phyloP scores from a whole-genome alignment of 768 basidiomycete species.

The Auricularia sp. region DNA sequence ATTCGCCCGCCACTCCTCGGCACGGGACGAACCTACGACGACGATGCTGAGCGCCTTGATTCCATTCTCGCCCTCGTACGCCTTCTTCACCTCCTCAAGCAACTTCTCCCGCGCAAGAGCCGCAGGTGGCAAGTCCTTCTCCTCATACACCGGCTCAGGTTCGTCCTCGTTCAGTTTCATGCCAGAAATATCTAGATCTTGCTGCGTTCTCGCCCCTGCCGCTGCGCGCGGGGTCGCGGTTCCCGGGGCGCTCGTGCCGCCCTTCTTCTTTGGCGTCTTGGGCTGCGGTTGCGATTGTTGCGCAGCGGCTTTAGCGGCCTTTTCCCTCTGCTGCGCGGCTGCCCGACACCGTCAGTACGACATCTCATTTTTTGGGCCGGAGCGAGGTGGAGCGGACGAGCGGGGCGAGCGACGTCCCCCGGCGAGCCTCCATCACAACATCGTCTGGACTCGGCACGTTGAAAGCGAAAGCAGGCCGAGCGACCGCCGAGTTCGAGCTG shows the following conservation, averaged over 20 bases:
- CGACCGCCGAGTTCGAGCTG: slow-evolving; percentile 45
- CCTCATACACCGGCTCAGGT: slow-evolving; percentile 15
- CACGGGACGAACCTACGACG: slow-evolving; percentile 61
- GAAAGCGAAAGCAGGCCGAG: slow-evolving; percentile 52
- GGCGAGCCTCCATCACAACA: slow-evolving; percentile 68
- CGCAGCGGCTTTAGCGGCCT: slow-evolving; percentile 24
- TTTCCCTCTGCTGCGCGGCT: slow-evolving; percentile 77
- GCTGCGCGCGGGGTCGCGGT: not conserved
- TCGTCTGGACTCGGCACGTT: slow-evolving; percentile 90
- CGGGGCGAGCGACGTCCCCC: slow-evolving; percentile 47
- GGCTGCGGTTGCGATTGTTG: slow-evolving; percentile 33
- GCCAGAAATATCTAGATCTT: slow-evolving; percentile 62
- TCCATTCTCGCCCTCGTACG: slow-evolving; percentile 33
- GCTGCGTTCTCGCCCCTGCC: slow-evolving; percentile 22
- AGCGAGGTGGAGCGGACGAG: slow-evolving; percentile 6
- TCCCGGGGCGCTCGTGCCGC: slow-evolving; percentile 15
- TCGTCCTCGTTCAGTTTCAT: slow-evolving; percentile 45
- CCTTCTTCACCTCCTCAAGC: slow-evolving; percentile 62
- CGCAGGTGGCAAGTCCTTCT: slow-evolving; percentile 51
- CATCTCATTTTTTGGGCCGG: not conserved
- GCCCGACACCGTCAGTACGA: slow-evolving; percentile 14
- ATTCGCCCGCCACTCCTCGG: not conserved
- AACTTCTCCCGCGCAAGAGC: slow-evolving; percentile 70
- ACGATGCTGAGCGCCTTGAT: slow-evolving; percentile 77
- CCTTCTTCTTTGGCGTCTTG: slow-evolving; percentile 31